phyloP scores from a whole-genome alignment of 2,329 filamentous ascomycete species.

The Fusarium kyushuense region DNA sequence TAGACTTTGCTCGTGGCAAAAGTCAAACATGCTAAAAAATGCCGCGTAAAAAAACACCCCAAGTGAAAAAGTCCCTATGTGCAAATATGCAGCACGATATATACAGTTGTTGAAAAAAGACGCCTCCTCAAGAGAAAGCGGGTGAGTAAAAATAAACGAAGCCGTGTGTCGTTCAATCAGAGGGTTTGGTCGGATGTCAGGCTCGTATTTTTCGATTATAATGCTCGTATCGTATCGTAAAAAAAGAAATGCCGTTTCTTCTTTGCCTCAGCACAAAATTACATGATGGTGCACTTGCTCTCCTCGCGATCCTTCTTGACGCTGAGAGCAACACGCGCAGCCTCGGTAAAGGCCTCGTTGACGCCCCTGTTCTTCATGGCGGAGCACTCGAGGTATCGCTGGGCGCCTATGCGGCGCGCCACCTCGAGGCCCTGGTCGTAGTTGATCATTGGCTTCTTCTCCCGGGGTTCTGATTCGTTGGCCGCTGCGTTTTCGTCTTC shows the following conservation, averaged over 20 bases:
- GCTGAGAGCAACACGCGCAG: constrained; percentile 89
- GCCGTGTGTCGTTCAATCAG: constrained; percentile 17
- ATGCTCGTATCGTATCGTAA: constrained; percentile 36
- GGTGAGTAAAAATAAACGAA: constrained; percentile 12
- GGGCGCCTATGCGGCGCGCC: constrained; percentile 88
- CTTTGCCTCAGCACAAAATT: constrained; percentile 30
- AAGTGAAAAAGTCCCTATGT: constrained; percentile 41
- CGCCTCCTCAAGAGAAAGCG: constrained; percentile 1
- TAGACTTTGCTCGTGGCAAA: not conserved
- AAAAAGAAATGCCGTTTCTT: not conserved
- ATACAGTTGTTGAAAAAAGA: constrained; percentile 39
- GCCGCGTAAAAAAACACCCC: constrained; percentile 41
- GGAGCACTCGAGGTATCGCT: constrained; percentile 97
- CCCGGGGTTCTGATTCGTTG: constrained; percentile 54
- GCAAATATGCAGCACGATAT: constrained; percentile 48
- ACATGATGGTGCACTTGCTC: constrained; percentile 72
- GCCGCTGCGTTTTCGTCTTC: constrained; percentile 71
- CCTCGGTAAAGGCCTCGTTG: constrained; percentile 98
- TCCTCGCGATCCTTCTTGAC: constrained; percentile 75
- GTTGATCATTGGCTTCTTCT: constrained; percentile 81
- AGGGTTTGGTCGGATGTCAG: constrained; percentile 1
- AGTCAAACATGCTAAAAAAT: constrained; percentile 21
- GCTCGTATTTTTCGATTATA: constrained; percentile 34
- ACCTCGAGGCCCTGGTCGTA: constrained; percentile 94
- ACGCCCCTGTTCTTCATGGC: constrained; percentile 98